Evolutionary conservation across 2,329 filamentous ascomycete species (phyloP), one percentile per base, ranked within the genome.

Genomic region (Didymella keratinophila): DNA sequence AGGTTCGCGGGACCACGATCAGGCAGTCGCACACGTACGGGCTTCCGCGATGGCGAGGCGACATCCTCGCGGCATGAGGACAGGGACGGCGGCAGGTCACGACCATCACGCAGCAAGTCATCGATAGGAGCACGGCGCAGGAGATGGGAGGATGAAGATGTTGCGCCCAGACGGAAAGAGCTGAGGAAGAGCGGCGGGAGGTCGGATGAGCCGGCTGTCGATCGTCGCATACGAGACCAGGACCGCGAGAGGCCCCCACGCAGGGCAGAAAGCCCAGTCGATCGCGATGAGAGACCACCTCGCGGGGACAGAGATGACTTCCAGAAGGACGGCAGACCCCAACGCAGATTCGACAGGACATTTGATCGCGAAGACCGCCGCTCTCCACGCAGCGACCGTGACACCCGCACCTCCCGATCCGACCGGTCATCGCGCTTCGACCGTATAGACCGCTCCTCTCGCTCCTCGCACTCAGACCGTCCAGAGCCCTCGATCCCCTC

Each of bases 1-100:
- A 55, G 60, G 16, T 57, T 64, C 25, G 59, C 56, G 14, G 60
- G 45, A 48, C 51, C 56, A 11, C 64, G 61, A 18, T 56, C 52
- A 9, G 52, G 46, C 56, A 52, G 52, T 16, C 64, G 61, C 44
- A 46, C 59, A 30, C 58, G 37, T 10, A 21, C 37, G 18, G 20
- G 52, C 34, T 30, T 39, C 25, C 32, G 47, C 20, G 37, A 47
- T 49, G 41, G 34, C 32, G 32, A 49, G 45, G 21, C 23, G 36
- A 21, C 4, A 7, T 32, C 51, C 4, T 9, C 21, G 32, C 12
- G 58, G 47, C 42, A 61, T 41, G 42, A 58, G 27, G 12, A 53
- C 54, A 9, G 41, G 30, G 36, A 59, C 43, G 44, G 46, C 4
- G 34, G 52, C 47, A 18, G 41, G 1, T 27, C 47, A 7, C 51